Percentiles rank a stretch among this genome's conserved stretches.
phyloP scores from a whole-genome alignment of 208 protist genomes.

The Herpetomonas samuelpessoai region DNA sequence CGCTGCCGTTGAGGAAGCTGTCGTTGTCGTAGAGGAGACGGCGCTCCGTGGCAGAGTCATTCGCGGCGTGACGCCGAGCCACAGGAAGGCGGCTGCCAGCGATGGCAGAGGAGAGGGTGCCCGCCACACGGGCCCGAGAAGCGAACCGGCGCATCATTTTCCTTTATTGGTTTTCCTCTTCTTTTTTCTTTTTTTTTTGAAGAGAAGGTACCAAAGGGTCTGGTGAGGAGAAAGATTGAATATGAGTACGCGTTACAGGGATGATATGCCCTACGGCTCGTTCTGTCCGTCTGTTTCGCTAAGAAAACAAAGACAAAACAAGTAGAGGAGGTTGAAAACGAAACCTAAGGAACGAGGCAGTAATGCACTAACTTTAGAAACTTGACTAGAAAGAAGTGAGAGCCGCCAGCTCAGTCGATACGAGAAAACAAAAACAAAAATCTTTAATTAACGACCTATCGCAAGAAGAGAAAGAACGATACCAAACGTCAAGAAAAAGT shows the following conservation, averaged over 20 bases:
- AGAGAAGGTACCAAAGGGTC: no score
- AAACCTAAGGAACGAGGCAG: no score
- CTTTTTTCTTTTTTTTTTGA: background rate
- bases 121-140: slow-evolving; percentile 10
- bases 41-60: slow-evolving; percentile 27
- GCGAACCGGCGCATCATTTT: slow-evolving; percentile 66
- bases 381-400: no score
- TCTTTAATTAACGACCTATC: slow-evolving; percentile 1
- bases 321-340: no score
- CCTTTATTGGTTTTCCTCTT: slow-evolving; percentile 3
- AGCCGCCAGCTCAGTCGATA: no score
- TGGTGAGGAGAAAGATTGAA: slow-evolving; percentile 1
- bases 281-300: no score
- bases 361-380: no score
- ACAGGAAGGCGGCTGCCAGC: slow-evolving; percentile 4
- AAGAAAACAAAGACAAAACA: no score
- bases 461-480: slow-evolving; percentile 13
- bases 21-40: slow-evolving; percentile 80
- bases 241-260: no score
- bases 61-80: slow-evolving; percentile 16
- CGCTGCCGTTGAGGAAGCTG: slow-evolving; percentile 76
- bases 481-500: slow-evolving; percentile 6
- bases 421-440: slow-evolving; percentile 11
- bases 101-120: background rate
- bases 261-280: no score